Conservation (phyloP, 257 asterid species). For the Solanum paucissectum region DNA sequence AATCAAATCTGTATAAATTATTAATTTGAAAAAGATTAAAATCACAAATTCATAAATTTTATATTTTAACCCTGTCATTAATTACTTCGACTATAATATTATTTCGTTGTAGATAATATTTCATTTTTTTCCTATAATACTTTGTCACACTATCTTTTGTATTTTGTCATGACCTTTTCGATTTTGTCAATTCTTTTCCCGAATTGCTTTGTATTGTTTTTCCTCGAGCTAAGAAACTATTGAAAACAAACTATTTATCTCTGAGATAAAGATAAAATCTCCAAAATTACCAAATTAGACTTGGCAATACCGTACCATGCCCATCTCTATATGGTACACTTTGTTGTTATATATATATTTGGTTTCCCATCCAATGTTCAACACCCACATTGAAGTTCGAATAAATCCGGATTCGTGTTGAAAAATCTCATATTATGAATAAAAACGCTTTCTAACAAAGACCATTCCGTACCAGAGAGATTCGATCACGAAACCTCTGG, state of each 20-base stretch:
- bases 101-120: not conserved
- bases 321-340: not conserved
- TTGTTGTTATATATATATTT: not conserved
- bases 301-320: not conserved
- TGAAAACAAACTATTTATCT: not conserved
- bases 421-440: rapidly evolving
- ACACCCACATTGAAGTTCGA: rapidly evolving
- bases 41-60: too few relatives aligned
- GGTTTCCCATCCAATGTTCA: rapidly evolving
- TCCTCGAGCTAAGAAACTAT: not conserved
- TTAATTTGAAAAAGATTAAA: too few relatives aligned
- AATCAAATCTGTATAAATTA: too few relatives aligned
- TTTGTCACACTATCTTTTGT: not conserved
- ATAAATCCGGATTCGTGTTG: rapidly evolving
- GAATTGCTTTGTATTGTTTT: not conserved
- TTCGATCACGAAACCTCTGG: not conserved
- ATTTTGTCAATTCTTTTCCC: not conserved
- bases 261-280: not conserved
- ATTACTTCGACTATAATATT: not conserved
- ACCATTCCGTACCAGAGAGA: too few relatives aligned
- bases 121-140: too few relatives aligned
- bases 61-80: not conserved
- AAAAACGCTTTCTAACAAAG: too few relatives aligned
- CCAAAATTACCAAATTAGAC: not conserved
- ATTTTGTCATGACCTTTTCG: too few relatives aligned